Conservation (phyloP, 176 grass and related monocot genomes). For the Ensete glaucum region DNA sequence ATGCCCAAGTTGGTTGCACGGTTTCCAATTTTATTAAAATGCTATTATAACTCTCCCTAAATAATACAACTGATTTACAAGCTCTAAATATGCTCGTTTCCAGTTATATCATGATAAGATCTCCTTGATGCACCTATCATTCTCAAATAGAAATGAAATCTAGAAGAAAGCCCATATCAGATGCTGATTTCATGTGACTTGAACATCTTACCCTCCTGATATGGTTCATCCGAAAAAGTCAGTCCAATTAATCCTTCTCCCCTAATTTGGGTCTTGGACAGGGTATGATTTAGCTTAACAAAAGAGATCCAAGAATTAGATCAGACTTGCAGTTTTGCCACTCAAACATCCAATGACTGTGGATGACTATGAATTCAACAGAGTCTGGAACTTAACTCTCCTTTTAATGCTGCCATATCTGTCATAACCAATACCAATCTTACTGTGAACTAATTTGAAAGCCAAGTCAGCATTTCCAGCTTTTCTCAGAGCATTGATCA, state of each 20-base stretch:
- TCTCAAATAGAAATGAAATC: not conserved
- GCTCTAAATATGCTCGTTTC: no score
- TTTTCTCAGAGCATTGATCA: constrained; percentile 92
- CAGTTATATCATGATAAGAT: no score
- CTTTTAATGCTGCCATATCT: constrained; percentile 90
- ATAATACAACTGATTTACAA: no score
- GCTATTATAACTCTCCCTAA: no score
- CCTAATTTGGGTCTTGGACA: not conserved
- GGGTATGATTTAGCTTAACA: not conserved
- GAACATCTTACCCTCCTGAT: not conserved
- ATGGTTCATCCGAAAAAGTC: not conserved
- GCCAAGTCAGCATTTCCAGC: constrained; percentile 80
- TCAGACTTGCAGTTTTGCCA: not conserved
- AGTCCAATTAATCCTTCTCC: not conserved
- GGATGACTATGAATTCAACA: constrained; percentile 22
- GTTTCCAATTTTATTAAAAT: no score
- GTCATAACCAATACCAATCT: constrained; percentile 81
- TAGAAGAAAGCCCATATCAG: not conserved
- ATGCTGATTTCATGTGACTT: not conserved
- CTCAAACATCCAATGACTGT: not conserved
- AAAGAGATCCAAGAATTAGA: not conserved
- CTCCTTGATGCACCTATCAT: not conserved
- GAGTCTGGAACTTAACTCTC: constrained; percentile 78
- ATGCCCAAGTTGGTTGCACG: no score
- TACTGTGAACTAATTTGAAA: constrained; percentile 76